Evolutionary conservation across 2,329 filamentous ascomycete genomes (phyloP).

Genomic region (Grosmannia penicillata): DNA sequence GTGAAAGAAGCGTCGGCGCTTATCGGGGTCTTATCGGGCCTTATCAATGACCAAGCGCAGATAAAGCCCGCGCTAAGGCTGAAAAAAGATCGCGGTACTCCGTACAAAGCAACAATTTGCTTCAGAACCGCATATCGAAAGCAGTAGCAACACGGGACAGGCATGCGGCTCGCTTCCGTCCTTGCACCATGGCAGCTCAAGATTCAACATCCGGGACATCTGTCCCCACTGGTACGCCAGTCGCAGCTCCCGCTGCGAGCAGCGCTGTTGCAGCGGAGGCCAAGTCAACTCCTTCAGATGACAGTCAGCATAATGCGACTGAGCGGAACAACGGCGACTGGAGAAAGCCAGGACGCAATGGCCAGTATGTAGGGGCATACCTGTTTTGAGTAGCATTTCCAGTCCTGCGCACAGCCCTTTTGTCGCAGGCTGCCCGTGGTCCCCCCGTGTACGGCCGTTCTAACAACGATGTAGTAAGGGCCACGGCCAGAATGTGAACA

Average conservation of each 20-base stretch:
- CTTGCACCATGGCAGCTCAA: not conserved
- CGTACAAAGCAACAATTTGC: not conserved
- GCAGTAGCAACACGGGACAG: not conserved
- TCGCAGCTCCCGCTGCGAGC: not conserved
- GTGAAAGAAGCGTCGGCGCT: too few species aligned
- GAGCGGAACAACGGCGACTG: not conserved
- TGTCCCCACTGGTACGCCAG: not conserved
- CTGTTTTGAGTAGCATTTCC: not conserved
- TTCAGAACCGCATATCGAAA: too few species aligned
- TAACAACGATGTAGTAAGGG: not conserved
- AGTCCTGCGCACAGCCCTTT: too few species aligned
- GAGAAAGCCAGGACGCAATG: not conserved
- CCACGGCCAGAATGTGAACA: not conserved
- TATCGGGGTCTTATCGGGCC: too few species aligned
- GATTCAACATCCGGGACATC: not conserved
- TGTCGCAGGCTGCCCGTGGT: too few species aligned
- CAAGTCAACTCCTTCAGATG: not conserved
- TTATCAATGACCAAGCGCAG: slow-evolving; percentile 1
- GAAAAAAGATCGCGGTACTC: not conserved
- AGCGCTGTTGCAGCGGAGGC: not conserved
- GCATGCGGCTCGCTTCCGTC: not conserved
- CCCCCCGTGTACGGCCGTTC: too few species aligned
- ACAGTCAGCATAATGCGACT: not conserved
- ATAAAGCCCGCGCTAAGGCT: not conserved
- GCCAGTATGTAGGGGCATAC: slow-evolving; percentile 2